Base-by-base conservation (phyloP, 208 protist genomes). In the Leishmania tarentolae region DNA sequence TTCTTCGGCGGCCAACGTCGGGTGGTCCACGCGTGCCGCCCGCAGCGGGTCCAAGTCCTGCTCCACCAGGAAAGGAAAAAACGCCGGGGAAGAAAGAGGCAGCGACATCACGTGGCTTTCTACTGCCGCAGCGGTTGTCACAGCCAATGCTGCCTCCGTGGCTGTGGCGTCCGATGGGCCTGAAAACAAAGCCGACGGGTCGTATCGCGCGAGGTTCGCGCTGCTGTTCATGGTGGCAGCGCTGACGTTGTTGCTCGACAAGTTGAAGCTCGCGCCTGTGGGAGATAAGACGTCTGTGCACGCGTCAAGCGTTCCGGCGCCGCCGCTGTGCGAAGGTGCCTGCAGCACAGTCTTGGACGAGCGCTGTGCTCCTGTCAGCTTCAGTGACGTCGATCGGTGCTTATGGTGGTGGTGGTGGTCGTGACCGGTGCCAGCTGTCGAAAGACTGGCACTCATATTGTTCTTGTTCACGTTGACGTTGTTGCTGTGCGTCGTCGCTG, bases 1-100 rank as follows among this genome's bases (percentile, higher is more conserved):
- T 44, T 95, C 93, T 40, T 97, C 95, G 2, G 91, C 86, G 1
- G 91, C 89, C 24, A 98, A 83, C 13, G 93, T 94, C 19, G 92
- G 95, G 72, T 97, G 92, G 59, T 95, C 85, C n/a, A 87, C 84
- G 37, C 90, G 90, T 40, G 83, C 84, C 0, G 86, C 86, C 40
- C 79, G 81, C 37, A 97, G 76, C 9, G 93, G 93, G 69, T 90
- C 90, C 42, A 91, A 73, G 65, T 91, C 84, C 31, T 88, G 75
- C 31, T 84, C 76, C n/a, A 77, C 52, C 0, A 88, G 74, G 7
- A 89, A 78, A 3, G 83, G 83, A 19, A 87, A 53, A 11, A 88
- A 68, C 17, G 78, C 19, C 17, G 82, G 53, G 19, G 50, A 78
- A 35, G 75, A 75, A 70, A 83, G 71, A 61, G n/a, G 82, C 56